Evolutionary conservation across 768 basidiomycete genomes (phyloP), one percentile per base, ranked within the genome.

Genomic region (Peribolospora kevripleyi): DNA sequence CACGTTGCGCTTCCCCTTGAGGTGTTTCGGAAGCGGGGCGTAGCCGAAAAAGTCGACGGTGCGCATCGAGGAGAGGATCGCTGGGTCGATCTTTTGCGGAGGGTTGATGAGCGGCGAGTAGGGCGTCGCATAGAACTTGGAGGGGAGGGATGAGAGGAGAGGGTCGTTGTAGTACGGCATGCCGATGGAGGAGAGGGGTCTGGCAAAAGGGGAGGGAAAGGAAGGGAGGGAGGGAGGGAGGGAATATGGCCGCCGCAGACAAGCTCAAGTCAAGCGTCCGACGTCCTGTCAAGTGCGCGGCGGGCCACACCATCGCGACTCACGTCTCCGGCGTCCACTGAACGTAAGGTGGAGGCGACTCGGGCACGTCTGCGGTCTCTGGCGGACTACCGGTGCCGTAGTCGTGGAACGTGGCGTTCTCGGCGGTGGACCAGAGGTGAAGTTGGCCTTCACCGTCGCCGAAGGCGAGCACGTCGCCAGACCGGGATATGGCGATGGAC

Each of bases 401-500:
- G 0, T 90, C 87, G 61, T 91, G 91, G 67, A 91, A 81, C 3
- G 85, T 82, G 40, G 76, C 73, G 3, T 73, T 75, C 51, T 80
- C 78, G 46, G 80, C 75, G 8, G 74, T 74, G 53, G 83, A 81
- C 51, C 87, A 70, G 13, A 97, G 69, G 68, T 91, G 86, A 3
- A 95, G 74, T 5, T 72, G 70, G 13, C 90, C 88, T 47, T 84
- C 80, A 0, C 80, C 78, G 62, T 93, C 88, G 0, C 87, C 90
- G 60, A 90, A 87, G 0, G 85, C 88, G 64, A 97, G 72, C 63
- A 86, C 93, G n/a, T 82, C 78, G 42, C 83, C 86, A 4, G 81
- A 81, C 2, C 84, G 79, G 2, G 87, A 86, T 39, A 93, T 70
- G 2, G 88, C 79, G 55, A 79, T 73, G 41, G 84, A 79, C 5